Base-by-base conservation (phyloP, 129 eudicot species). In the Centaurea solstitialis region DNA sequence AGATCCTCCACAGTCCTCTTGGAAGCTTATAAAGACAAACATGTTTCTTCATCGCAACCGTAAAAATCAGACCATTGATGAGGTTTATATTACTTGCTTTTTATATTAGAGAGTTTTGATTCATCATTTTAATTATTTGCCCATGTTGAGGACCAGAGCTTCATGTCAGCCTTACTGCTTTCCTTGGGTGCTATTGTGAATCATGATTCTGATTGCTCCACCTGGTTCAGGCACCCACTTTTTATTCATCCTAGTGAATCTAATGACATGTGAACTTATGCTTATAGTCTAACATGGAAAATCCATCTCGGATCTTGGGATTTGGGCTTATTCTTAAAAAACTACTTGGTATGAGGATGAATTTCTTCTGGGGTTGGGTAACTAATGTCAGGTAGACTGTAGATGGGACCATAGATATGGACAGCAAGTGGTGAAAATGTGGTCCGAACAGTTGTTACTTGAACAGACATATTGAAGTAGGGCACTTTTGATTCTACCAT, bases 1-100 rank as follows among this genome's bases (percentile, higher is more conserved):
- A 95, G 99, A 65, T 86, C 73, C 88, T 38, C 90, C 81, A 67
- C 90, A 79, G 68, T 38, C 87, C 40, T 73, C 93, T 30, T 95
- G 99, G 99, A 90, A 83, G 74, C 93, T 86, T 77, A 95, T 95
- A 45, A 95, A 72, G 86, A 83, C 97, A 67, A 95, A 95, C 81
- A 76, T 83, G 85, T 95, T 92, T 86, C 83, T 95, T 85, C 98
- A 91, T 82, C 98, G 99, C 74, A 88, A 79, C 77, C 91, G 94
- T 68, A 93, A 91, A 86, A 87, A 74, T 38, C 99, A 90, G 76
- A 77, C 93, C 50, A 92, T 95, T 75, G 99, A 95, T 70, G 99
- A 95, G 99, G 99, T 94, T 94, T 39, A 78, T 30, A 66, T 81
- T 57, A 45, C 66, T 75, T 68, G 20, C 6, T 67, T 67, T 28